phyloP scores from a whole-genome alignment of 2,329 filamentous ascomycete species.

The Colletotrichum sidae region DNA sequence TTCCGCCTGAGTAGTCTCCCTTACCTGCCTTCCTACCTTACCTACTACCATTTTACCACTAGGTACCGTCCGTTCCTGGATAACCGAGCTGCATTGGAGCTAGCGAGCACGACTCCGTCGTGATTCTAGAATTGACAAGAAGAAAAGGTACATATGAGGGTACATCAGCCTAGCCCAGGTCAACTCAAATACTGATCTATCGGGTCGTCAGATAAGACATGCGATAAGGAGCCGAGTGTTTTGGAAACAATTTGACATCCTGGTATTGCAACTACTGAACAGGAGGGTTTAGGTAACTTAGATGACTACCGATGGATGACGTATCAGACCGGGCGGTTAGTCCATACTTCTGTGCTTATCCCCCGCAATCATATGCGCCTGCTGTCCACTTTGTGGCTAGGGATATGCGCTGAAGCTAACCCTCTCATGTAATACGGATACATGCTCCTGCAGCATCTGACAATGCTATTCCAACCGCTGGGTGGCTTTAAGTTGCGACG shows the following conservation, averaged over 20 bases:
- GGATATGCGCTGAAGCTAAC: not conserved
- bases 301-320: too few relatives aligned
- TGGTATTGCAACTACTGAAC: too few relatives aligned
- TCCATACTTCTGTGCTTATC: slow-evolving; percentile 1
- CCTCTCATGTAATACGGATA: not conserved
- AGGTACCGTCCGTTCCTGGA: too few relatives aligned
- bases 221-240: too few relatives aligned
- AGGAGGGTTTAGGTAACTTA: too few relatives aligned
- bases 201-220: not conserved
- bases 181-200: not conserved
- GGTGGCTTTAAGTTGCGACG: too few relatives aligned
- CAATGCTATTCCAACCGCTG: too few relatives aligned
- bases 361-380: slow-evolving; percentile 17
- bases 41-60: slow-evolving; percentile 21
- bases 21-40: not conserved
- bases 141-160: slow-evolving; percentile 35
- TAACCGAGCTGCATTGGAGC: too few relatives aligned
- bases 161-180: not conserved
- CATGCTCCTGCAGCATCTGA: not conserved
- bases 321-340: too few relatives aligned
- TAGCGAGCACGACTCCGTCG: not conserved
- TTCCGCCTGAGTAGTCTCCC: slow-evolving; percentile 4
- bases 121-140: slow-evolving; percentile 38
- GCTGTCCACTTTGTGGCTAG: slow-evolving; percentile 6
- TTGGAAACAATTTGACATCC: too few relatives aligned